phyloP scores from a whole-genome alignment of 345 rosid species.

The Aquilaria yunnanensis region DNA sequence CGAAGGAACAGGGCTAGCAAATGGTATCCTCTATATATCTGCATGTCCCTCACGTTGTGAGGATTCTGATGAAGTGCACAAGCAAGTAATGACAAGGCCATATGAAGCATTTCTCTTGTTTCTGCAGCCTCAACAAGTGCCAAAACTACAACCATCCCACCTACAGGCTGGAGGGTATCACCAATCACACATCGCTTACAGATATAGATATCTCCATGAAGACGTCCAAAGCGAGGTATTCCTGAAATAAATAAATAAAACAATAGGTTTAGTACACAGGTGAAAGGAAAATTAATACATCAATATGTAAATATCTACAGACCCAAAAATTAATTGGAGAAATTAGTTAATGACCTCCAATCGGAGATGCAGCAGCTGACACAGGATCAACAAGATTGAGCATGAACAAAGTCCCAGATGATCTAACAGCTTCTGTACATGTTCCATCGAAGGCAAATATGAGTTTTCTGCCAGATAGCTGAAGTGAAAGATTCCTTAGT shows the following conservation, averaged over 20 bases:
- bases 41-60: conserved; percentile 95
- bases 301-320: too few relatives aligned
- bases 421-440: conserved; percentile 70
- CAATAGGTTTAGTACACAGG: neutral
- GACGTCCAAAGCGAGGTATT: conserved; percentile 96
- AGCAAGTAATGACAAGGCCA: conserved; percentile 87
- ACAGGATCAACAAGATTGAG: conserved; percentile 96
- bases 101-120: conserved; percentile 95
- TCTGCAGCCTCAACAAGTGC: conserved; percentile 94
- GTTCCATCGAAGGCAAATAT: conserved; percentile 98
- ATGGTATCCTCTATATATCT: conserved; percentile 95
- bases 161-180: conserved; percentile 80
- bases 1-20: conserved; percentile 91
- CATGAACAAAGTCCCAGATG: conserved; percentile 74
- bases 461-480: conserved; percentile 95
- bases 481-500: conserved; percentile 73
- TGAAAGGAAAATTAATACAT: conserved; percentile 8
- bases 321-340: neutral
- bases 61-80: conserved; percentile 95
- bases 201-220: conserved; percentile 71
- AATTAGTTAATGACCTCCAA: conserved; percentile 59
- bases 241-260: conserved; percentile 34
- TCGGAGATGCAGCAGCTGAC: conserved; percentile 99
- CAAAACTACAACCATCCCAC: conserved; percentile 84
- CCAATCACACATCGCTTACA: conserved; percentile 92